Conservation (phyloP, 2,329 filamentous ascomycete species). For the Tolypocladium ovalisporum region DNA sequence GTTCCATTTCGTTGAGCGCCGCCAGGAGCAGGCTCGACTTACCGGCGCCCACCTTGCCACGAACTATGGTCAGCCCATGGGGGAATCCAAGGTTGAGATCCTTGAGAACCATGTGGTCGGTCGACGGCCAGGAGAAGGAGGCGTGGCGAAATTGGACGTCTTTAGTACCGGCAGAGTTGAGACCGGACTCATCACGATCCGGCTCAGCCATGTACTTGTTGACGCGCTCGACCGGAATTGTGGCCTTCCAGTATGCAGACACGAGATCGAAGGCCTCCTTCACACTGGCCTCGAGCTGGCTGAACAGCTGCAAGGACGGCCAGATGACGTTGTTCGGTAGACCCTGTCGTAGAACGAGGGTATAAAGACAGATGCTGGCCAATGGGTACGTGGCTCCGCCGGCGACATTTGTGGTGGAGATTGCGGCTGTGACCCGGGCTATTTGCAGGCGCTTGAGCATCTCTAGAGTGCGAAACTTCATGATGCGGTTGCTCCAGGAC, state of each 20-base stretch:
- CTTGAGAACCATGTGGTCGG: slow-evolving; percentile 37
- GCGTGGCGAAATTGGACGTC: slow-evolving; percentile 49
- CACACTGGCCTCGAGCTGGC: slow-evolving; percentile 61
- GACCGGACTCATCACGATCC: slow-evolving; percentile 49
- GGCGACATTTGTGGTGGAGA: slow-evolving; percentile 59
- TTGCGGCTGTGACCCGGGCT: slow-evolving; percentile 29
- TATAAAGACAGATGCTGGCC: slow-evolving; percentile 73
- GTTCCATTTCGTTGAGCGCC: slow-evolving; percentile 56
- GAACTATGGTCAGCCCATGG: slow-evolving; percentile 42
- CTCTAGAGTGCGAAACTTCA: slow-evolving; percentile 22
- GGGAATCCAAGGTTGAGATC: slow-evolving; percentile 34
- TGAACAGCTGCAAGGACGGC: slow-evolving; percentile 72
- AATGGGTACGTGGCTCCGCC: slow-evolving; percentile 69
- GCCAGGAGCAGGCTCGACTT: slow-evolving; percentile 51
- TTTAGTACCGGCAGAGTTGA: slow-evolving; percentile 17
- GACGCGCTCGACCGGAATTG: slow-evolving; percentile 71
- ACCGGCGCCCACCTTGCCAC: slow-evolving; percentile 49
- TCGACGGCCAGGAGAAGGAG: slow-evolving; percentile 72
- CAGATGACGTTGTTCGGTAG: slow-evolving; percentile 77
- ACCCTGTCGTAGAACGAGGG: slow-evolving; percentile 53
- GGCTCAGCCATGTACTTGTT: slow-evolving; percentile 82
- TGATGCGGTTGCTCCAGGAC: slow-evolving; percentile 23
- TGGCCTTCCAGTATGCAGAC: slow-evolving; percentile 67
- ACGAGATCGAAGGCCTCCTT: slow-evolving; percentile 67
- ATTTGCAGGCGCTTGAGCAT: slow-evolving; percentile 26